Evolutionary conservation across 805 yeast species (phyloP), one percentile per base, ranked within the genome.

Genomic region (Blastobotrys parvus): DNA sequence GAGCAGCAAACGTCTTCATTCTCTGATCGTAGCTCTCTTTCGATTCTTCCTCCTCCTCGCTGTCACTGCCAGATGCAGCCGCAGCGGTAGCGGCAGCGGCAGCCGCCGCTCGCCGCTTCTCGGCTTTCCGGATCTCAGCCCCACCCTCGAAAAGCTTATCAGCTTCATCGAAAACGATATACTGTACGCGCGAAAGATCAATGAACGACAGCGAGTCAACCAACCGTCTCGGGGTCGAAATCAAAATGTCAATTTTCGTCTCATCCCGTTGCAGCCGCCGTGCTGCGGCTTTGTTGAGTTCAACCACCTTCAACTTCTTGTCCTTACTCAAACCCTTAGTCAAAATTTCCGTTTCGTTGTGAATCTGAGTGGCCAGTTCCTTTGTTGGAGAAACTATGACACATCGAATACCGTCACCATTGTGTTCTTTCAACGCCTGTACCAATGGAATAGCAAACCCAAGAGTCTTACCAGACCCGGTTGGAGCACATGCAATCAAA

Each of bases 381-480:
- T 88, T 88, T 1, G 99, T 92, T 23, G 99, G 99, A 0, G 97
- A 80, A 8, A 92, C 75, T 6, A 92, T 76, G 41, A 92, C 65
- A 0, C 94, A 94, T 51, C 82, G 70, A 7, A 85, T 68, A 1
- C 83, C 84, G 11, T 49, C 39, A 10, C 53, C 22, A 35, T 45
- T 36, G 49, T 57, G 54, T 45, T 67, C 61, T 19, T 61, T 53
- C 16, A 74, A 60, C 45, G 65, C 65, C 52, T 85, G 92, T 17
- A 92, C 63, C 53, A 90, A 54, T 3, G 99, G 98, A 15, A 88
- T 75, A 44, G 85, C 66, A 58, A 83, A 92, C 23, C 97, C 94
- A 39, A 92, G 68, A 0, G 98, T 92, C 60, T 92, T 92, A 70
- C 98, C 98, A 3, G 97, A 87, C 54, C 98, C 98, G 1, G 98